These are phyloP conservation scores for Aspergillus sclerotioniger DNA, from an alignment of 495 filamentous ascomycete species.

Conservation along the genomic window DNA sequence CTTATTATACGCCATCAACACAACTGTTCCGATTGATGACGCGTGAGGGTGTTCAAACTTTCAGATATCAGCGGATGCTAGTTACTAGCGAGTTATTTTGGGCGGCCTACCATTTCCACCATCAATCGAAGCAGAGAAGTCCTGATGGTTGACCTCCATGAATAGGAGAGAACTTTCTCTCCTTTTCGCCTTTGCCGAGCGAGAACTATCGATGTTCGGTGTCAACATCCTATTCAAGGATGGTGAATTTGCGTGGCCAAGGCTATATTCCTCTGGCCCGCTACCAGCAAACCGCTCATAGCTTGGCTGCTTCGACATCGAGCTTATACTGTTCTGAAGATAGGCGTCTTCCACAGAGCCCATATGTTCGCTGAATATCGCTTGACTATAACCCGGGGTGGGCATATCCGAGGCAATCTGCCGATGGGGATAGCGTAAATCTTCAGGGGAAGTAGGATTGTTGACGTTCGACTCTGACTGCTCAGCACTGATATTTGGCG, in stretches of 20 bases:
- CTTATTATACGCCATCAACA: background rate
- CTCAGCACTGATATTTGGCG: slow-evolving; percentile 21
- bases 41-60: background rate
- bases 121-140: slow-evolving; percentile 21
- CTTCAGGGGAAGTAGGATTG: slow-evolving; percentile 51
- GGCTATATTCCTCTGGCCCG: slow-evolving; percentile 28
- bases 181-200: slow-evolving; percentile 50
- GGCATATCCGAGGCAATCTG: slow-evolving; percentile 71
- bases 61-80: background rate
- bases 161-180: slow-evolving; percentile 60
- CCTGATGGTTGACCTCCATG: slow-evolving; percentile 42
- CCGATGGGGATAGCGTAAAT: slow-evolving; percentile 62
- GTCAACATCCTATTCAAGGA: slow-evolving; percentile 43
- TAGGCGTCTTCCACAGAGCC: slow-evolving; percentile 27
- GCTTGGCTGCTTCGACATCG: slow-evolving; percentile 60
- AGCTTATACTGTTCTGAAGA: slow-evolving; percentile 52
- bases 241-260: slow-evolving; percentile 23
- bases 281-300: slow-evolving; percentile 44
- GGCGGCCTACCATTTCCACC: slow-evolving; percentile 14
- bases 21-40: background rate
- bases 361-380: slow-evolving; percentile 46
- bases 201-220: slow-evolving; percentile 35
- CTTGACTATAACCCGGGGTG: slow-evolving; percentile 62
- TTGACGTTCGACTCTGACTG: slow-evolving; percentile 46
- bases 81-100: background rate